Evolutionary conservation across 805 yeast genomes (phyloP), one percentile per base, ranked within the genome.

Genomic region (Yarrowia hollandica): DNA sequence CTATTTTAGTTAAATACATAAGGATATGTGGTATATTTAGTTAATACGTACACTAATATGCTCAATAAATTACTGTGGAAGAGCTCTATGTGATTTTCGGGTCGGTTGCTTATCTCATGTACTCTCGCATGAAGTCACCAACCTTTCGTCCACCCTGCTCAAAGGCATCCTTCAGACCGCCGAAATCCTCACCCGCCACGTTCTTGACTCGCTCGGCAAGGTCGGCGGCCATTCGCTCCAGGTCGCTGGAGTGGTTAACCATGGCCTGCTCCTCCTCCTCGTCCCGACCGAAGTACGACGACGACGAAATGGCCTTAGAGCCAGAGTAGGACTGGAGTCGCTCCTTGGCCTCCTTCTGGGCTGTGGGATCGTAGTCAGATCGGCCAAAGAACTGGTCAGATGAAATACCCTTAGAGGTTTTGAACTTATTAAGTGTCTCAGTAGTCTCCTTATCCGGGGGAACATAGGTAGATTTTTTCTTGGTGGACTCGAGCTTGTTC

Each of bases 371-470:
- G 68, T 81, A 89, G 22, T 83, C 75, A 39, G 91, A 92, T 68
- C 96, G 84, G 16, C 97, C 97, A 72, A 94, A 94, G 68, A 82
- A 83, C 75, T 91, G 95, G 73, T 94, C 98, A 1, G 97, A 91
- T 0, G 98, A 94, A 63, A 94, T 94, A 48, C 91, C 96, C 79
- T 89, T 92, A 71, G 91, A 97, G 37, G 75, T 76, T 60, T 97
- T 97, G 70, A 81, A 94, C 75, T 90, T 88, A 67, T 64, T 67
- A 9, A 68, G 69, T 12, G 70, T 65, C 58, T 68, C 74, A 39
- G 70, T 65, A 12, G 64, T 63, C 34, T 64, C 34, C 59, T 38
- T 23, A 11, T 38, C 48, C 18, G 50, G 50, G 11, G 48, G 31
- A 7, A 69, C 62, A 57, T 64, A 65, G 60, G 67, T 63, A 15